Percentiles rank a stretch among this genome's conserved stretches.
These are phyloP conservation scores for Quercus agrifolia DNA, from an alignment of 306 rosid genomes.

Conservation along the genomic window DNA sequence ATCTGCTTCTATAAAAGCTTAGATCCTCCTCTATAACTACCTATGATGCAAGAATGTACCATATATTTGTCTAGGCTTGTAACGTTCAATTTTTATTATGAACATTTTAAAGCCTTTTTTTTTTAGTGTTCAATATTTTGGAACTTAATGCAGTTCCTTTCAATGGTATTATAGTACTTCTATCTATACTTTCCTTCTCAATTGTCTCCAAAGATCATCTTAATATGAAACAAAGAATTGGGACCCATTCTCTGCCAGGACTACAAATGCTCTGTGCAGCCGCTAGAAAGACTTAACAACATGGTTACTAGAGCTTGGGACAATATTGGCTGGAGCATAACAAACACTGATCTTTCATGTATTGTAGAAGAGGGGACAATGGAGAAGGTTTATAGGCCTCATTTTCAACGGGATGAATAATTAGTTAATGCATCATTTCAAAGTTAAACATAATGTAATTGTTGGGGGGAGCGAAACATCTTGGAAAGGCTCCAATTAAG, in stretches of 20 bases:
- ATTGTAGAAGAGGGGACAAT: too few species aligned
- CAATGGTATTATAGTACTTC: not conserved
- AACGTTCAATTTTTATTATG: conserved; percentile 9
- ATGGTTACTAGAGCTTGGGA: not conserved
- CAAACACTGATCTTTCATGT: too few species aligned
- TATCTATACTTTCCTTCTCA: not conserved
- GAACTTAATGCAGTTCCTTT: conserved; percentile 22
- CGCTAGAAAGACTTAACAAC: too few species aligned
- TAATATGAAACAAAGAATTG: not conserved
- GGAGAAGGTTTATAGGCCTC: too few species aligned
- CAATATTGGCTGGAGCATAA: not conserved
- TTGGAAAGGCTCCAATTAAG: too few species aligned
- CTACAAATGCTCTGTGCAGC: too few species aligned
- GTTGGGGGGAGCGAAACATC: too few species aligned
- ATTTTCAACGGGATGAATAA: too few species aligned
- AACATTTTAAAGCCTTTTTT: not conserved
- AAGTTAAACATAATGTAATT: too few species aligned
- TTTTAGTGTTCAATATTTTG: conserved; percentile 7
- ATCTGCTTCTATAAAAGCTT: conserved; percentile 33
- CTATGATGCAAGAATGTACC: conserved; percentile 20
- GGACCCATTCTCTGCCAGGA: too few species aligned
- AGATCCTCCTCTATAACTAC: not conserved
- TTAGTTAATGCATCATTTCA: too few species aligned
- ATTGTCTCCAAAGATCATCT: not conserved
- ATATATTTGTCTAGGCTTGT: conserved; percentile 13